Percentiles rank a stretch among this genome's conserved stretches.
Evolutionary conservation across 1,139 yeast genomes (phyloP).

Genomic region (Magnusiomyces clavatus): DNA sequence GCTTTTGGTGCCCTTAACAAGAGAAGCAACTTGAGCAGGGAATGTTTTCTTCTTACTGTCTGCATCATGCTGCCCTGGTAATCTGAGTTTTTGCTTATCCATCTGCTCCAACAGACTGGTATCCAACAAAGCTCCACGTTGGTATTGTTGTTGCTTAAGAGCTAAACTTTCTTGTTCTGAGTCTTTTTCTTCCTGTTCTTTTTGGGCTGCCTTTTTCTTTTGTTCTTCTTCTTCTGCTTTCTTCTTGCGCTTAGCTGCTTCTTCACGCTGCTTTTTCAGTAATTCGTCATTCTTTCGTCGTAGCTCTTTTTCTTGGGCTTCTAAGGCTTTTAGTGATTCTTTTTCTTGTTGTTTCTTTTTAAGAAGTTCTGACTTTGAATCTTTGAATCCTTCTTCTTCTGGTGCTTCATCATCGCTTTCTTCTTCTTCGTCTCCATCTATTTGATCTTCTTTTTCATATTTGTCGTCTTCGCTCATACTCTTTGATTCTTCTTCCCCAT

Average conservation of each 20-base stretch:
- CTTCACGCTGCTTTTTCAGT: neutral
- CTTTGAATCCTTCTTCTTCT: conserved; percentile 5
- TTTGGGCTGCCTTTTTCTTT: neutral
- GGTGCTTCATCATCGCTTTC: conserved; percentile 3
- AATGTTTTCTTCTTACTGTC: conserved; percentile 1
- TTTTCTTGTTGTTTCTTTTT: conserved; percentile 2
- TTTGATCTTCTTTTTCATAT: neutral
- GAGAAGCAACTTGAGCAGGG: too few relatives aligned
- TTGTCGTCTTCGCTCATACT: neutral
- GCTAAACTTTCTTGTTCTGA: too few relatives aligned
- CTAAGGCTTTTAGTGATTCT: neutral
- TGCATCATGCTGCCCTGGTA: neutral
- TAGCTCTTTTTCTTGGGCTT: neutral
- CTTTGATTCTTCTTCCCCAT: neutral
- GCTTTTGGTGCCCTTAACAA: too few relatives aligned
- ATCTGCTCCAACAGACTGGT: conserved; percentile 2
- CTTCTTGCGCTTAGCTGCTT: neutral
- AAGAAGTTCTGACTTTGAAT: neutral
- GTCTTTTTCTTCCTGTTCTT: neutral
- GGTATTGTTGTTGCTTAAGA: neutral
- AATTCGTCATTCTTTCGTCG: conserved; percentile 3
- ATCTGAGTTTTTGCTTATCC: neutral
- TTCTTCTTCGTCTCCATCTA: neutral
- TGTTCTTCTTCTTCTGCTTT: neutral
- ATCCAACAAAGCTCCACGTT: neutral